phyloP scores from a whole-genome alignment of 805 yeast species.

The Yarrowia sp. region DNA sequence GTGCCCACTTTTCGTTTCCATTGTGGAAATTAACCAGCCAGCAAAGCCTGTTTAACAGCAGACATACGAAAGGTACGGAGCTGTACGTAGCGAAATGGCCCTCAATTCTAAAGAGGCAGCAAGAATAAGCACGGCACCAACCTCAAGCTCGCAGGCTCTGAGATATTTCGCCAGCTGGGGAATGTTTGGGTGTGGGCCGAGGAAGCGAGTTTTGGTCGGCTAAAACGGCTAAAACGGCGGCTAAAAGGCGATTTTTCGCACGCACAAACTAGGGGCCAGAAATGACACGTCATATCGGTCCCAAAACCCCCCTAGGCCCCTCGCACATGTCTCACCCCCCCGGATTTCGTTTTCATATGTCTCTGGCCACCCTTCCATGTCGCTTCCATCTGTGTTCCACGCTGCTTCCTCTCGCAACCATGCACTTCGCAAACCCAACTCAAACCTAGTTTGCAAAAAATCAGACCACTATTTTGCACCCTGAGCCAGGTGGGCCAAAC shows the following conservation, averaged over 20 bases:
- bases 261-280: no score
- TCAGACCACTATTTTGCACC: conserved; percentile 8
- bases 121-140: background rate
- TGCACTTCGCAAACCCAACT: background rate
- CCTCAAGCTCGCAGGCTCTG: background rate
- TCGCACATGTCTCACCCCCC: background rate
- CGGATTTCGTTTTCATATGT: background rate
- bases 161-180: no score
- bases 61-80: background rate
- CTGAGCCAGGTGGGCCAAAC: conserved; percentile 5
- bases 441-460: background rate
- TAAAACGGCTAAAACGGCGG: no score
- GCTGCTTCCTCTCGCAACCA: background rate
- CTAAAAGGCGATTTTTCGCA: no score
- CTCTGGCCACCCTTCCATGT: background rate
- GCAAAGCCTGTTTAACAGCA: background rate
- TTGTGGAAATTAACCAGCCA: background rate
- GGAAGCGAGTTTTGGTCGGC: no score
- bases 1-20: background rate
- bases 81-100: background rate
- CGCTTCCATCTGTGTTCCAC: background rate
- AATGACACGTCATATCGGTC: no score
- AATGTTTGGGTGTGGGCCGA: no score
- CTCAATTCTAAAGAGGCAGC: background rate
- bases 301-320: no score